phyloP scores from a whole-genome alignment of 768 basidiomycete species.

The Boletellus ananas region DNA sequence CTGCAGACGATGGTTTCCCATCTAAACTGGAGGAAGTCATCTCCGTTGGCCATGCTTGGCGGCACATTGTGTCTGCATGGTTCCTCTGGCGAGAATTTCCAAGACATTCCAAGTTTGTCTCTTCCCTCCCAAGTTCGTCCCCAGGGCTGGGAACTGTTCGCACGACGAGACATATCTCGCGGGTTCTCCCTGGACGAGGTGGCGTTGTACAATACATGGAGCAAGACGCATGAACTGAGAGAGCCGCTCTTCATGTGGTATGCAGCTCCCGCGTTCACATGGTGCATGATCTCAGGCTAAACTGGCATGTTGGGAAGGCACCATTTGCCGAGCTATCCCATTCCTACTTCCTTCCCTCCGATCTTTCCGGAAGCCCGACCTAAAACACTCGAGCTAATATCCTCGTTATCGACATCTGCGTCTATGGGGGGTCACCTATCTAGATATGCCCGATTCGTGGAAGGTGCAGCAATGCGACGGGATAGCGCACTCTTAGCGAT shows the following conservation, averaged over 20 bases:
- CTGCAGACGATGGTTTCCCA: slow-evolving; percentile 44
- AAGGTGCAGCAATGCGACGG: slow-evolving; percentile 40
- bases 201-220: slow-evolving; percentile 40
- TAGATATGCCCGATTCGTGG: slow-evolving; percentile 50
- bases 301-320: slow-evolving; percentile 32
- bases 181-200: slow-evolving; percentile 46
- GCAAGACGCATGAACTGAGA: slow-evolving; percentile 24
- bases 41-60: slow-evolving; percentile 52
- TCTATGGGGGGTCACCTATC: slow-evolving; percentile 42
- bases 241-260: slow-evolving; percentile 39
- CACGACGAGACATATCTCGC: slow-evolving; percentile 54
- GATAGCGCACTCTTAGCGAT: slow-evolving; percentile 31
- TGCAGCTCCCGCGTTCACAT: slow-evolving; percentile 5
- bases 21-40: slow-evolving; percentile 51
- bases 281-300: not conserved
- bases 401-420: slow-evolving; percentile 44
- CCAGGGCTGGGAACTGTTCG: slow-evolving; percentile 29
- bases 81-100: slow-evolving; percentile 24
- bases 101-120: slow-evolving; percentile 42
- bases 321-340: slow-evolving; percentile 50
- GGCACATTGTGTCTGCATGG: slow-evolving; percentile 48
- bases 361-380: slow-evolving; percentile 33
- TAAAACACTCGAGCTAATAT: slow-evolving; percentile 30
- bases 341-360: slow-evolving; percentile 57
- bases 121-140: slow-evolving; percentile 8